Evolutionary conservation across 768 basidiomycete genomes (phyloP).

Genomic region (Sarcodon aspratus): DNA sequence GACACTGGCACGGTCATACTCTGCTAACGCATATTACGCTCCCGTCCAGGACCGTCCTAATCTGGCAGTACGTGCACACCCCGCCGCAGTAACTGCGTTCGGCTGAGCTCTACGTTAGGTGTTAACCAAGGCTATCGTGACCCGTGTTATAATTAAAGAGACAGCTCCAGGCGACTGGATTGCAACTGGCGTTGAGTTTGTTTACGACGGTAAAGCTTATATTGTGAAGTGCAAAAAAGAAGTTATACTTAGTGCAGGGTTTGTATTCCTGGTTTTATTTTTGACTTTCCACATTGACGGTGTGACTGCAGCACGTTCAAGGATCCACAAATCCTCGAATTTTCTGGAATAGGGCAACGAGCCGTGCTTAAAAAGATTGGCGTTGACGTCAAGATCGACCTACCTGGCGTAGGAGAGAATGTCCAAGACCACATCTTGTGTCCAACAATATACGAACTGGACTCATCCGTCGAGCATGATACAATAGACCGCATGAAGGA

Average conservation of each 20-base stretch:
- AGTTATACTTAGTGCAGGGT: conserved; percentile 36
- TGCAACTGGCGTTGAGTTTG: conserved; percentile 39
- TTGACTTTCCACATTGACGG: too few species aligned
- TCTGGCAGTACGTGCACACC: too few species aligned
- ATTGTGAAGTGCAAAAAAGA: conserved; percentile 47
- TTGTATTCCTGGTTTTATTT: too few species aligned
- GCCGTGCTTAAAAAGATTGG: conserved; percentile 36
- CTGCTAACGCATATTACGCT: conserved; percentile 15
- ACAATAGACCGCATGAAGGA: neutral
- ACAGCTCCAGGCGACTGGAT: conserved; percentile 21
- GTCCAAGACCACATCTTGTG: conserved; percentile 38
- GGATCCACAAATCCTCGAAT: conserved; percentile 42
- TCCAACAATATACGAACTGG: conserved; percentile 7
- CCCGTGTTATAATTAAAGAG: conserved; percentile 33
- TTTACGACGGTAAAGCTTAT: conserved; percentile 20
- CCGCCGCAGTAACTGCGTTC: too few species aligned
- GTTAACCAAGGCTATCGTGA: conserved; percentile 48
- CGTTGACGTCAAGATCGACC: conserved; percentile 31
- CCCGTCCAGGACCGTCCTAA: conserved; percentile 45
- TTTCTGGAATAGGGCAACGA: conserved; percentile 46
- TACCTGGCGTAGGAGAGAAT: conserved; percentile 54
- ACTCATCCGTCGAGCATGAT: neutral
- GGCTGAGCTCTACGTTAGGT: conserved; percentile 23
- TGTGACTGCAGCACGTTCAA: conserved; percentile 27
- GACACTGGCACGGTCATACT: too few species aligned